Evolutionary conservation across 805 yeast genomes (phyloP).

Genomic region (Nadsonia fulvescens): DNA sequence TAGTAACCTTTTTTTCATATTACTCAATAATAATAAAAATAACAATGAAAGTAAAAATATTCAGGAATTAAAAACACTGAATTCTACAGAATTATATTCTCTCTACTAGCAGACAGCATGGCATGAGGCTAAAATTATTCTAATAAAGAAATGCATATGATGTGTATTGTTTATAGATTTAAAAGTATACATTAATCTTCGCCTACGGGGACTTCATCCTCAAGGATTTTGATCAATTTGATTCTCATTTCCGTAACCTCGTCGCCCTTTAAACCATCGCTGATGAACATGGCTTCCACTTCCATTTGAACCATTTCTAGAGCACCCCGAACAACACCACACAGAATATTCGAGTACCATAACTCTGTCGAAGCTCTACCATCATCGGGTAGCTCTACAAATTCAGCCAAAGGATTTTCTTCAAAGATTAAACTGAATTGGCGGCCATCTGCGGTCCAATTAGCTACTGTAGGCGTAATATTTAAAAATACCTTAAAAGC

Average conservation of each 20-base stretch:
- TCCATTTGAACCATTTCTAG: conserved; percentile 92
- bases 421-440: conserved; percentile 53
- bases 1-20: no score
- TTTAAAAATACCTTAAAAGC: conserved; percentile 86
- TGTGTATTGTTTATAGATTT: no score
- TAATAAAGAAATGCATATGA: no score
- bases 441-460: conserved; percentile 63
- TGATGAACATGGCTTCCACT: conserved; percentile 62
- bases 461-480: conserved; percentile 53
- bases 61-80: no score
- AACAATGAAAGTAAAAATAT: no score
- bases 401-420: conserved; percentile 87
- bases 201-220: conserved; percentile 94
- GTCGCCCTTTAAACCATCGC: conserved; percentile 72
- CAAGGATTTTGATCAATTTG: conserved; percentile 49
- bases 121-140: no score
- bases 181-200: conserved; percentile 48
- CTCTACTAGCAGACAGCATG: no score
- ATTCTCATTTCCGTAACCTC: conserved; percentile 63
- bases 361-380: conserved; percentile 48
- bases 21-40: no score
- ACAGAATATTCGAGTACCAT: conserved; percentile 84
- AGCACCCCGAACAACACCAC: conserved; percentile 84
- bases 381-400: conserved; percentile 84
- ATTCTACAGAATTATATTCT: no score